phyloP scores from a whole-genome alignment of 805 yeast genomes.

The Maudiozyma pseudohumilis region DNA sequence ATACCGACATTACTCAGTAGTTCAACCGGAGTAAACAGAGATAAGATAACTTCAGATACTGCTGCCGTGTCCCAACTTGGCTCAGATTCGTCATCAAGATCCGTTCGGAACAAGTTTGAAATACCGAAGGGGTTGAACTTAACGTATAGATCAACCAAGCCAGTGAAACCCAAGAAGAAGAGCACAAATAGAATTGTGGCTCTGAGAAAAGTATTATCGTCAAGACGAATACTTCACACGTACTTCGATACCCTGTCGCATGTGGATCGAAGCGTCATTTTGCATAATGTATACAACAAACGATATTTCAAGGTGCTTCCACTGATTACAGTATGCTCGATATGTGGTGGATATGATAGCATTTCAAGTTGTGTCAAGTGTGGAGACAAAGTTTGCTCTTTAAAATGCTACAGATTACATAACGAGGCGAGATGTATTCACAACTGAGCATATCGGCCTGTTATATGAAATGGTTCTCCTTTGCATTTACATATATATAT shows the following conservation, averaged over 20 bases:
- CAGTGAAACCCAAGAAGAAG: conserved; percentile 23
- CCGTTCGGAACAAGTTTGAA: conserved; percentile 21
- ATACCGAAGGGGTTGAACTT: conserved; percentile 22
- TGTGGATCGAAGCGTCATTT: conserved; percentile 23
- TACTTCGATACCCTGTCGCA: conserved; percentile 27
- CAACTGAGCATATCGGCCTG: conserved; percentile 4
- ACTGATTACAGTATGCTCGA: conserved; percentile 27
- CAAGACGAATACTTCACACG: conserved; percentile 25
- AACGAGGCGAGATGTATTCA: conserved; percentile 29
- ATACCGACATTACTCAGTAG: conserved; percentile 25
- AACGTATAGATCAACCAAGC: conserved; percentile 28
- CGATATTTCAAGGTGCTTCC: conserved; percentile 28
- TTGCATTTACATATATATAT: neutral
- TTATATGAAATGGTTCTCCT: neutral
- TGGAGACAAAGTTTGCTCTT: conserved; percentile 26
- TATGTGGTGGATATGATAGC: conserved; percentile 27
- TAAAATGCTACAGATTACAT: conserved; percentile 25
- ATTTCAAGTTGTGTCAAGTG: conserved; percentile 28
- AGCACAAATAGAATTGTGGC: conserved; percentile 26
- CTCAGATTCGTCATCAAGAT: conserved; percentile 11
- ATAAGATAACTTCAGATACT: conserved; percentile 20
- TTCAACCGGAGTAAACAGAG: conserved; percentile 25
- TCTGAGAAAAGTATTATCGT: conserved; percentile 21
- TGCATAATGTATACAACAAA: conserved; percentile 25
- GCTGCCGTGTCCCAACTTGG: conserved; percentile 4